These are phyloP conservation scores for Talaromyces atroroseus DNA, from an alignment of 2,329 filamentous ascomycete genomes.

Conservation along the genomic window DNA sequence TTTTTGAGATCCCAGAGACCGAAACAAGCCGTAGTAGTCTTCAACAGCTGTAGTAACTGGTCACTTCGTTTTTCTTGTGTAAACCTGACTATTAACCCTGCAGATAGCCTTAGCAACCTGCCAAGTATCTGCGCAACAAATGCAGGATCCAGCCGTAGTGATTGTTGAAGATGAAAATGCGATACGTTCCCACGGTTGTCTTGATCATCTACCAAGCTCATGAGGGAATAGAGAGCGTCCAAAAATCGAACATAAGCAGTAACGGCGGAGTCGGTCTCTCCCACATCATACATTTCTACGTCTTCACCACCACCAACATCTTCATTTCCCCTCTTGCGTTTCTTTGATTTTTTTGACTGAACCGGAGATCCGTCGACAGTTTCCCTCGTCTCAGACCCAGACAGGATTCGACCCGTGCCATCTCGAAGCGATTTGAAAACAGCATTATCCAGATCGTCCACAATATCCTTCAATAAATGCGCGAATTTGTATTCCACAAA, in stretches of 20 bases:
- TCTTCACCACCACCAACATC: conserved; percentile 18
- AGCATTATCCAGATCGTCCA: conserved; percentile 50
- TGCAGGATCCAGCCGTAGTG: conserved; percentile 33
- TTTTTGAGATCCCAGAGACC: conserved; percentile 37
- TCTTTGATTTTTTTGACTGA: conserved; percentile 32
- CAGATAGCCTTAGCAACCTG: conserved; percentile 29
- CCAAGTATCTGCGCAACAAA: conserved; percentile 31
- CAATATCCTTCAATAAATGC: conserved; percentile 58
- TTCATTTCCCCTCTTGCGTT: conserved; percentile 36
- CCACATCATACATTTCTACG: conserved; percentile 3
- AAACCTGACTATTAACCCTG: conserved; percentile 27
- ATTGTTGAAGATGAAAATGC: conserved; percentile 37
- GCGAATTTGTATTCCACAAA: conserved; percentile 67
- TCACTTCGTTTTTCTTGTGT: conserved; percentile 24
- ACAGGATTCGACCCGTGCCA: conserved; percentile 20
- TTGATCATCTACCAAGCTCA: conserved; percentile 23
- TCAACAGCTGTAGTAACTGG: conserved; percentile 30
- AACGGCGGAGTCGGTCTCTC: conserved; percentile 17
- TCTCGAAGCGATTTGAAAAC: conserved; percentile 24
- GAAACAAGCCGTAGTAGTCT: conserved; percentile 28
- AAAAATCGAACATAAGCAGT: conserved; percentile 28
- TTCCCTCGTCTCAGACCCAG: conserved; percentile 32
- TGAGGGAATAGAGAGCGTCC: conserved; percentile 31
- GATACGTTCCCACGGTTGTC: conserved; percentile 25
- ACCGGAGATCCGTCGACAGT: conserved; percentile 27